Percentiles rank a stretch among this genome's conserved stretches.
These are phyloP conservation scores for Saturnispora serradocipensis DNA, from an alignment of 805 yeast species.

Conservation along the genomic window DNA sequence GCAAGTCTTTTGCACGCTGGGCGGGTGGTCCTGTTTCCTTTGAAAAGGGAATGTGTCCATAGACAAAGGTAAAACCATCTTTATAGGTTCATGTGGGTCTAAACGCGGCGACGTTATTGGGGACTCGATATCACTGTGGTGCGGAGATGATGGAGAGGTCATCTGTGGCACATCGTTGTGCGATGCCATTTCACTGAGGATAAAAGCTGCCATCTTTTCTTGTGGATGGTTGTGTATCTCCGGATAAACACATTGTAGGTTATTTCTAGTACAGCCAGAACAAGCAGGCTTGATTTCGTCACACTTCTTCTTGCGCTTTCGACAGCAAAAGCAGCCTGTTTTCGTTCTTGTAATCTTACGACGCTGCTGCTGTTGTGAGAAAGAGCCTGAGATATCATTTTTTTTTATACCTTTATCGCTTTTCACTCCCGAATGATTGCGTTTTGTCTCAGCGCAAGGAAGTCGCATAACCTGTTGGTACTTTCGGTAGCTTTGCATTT, in stretches of 20 bases:
- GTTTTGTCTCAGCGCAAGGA: not conserved
- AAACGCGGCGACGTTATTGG: constrained; percentile 24
- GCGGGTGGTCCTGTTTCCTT: not conserved
- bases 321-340: constrained; percentile 32
- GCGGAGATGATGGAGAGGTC: constrained; percentile 12
- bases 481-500: constrained; percentile 6
- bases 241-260: constrained; percentile 29
- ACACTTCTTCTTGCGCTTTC: constrained; percentile 32
- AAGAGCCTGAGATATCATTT: not conserved
- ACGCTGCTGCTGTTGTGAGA: not conserved
- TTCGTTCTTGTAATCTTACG: constrained; percentile 28
- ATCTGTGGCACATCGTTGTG: constrained; percentile 5
- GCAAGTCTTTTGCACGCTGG: constrained; percentile 1
- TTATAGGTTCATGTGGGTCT: constrained; percentile 11
- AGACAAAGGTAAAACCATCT: constrained; percentile 5
- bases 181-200: constrained; percentile 8
- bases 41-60: constrained; percentile 1
- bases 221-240: not conserved
- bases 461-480: constrained; percentile 7
- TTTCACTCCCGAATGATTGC: not conserved
- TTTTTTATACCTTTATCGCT: constrained; percentile 6
- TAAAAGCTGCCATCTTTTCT: constrained; percentile 6
- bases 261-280: constrained; percentile 28
- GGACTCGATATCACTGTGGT: constrained; percentile 15
- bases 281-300: constrained; percentile 29